Base-by-base conservation (phyloP, 192 early-diverging fungal genomes). In the Backusella mclennaniae region DNA sequence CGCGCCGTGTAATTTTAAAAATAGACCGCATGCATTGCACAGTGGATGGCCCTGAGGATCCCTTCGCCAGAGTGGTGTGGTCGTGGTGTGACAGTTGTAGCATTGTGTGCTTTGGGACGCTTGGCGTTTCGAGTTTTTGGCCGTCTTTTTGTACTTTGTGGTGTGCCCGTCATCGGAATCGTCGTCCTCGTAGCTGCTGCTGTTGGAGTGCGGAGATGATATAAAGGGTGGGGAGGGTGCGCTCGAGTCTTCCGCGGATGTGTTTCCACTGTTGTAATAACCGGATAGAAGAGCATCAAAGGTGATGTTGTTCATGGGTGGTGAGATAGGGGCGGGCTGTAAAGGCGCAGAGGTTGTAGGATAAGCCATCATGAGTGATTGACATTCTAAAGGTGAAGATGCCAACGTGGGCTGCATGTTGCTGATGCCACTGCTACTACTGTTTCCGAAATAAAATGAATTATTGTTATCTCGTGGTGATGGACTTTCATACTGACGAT, bases 21-120 rank as follows among this genome's bases (percentile, higher is more conserved):
- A 99, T 67, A 99, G 83, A 6, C 98, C 98, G 78, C 98, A 99
- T 0, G 97, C 97, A 70, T 99, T 99, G 79, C 98, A 99, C 7
- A 99, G 90, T 6, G 95, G 91, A 38, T 94, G 92, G 35, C 97
- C 98, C 44, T 92, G 87, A 6, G 92, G 90, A 80, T 97, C 92
- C 29, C 96, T 84, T 7, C 98, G 90, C 98, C 98, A 99, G 23
- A 99, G 87, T 6, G 96, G 93, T 0, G 98, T 99, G 26, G 92
- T 93, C 31, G 92, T 96, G 0, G 80, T 82, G 1, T 42, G 31
- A 35, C 80, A 82, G 38, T 82, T 82, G 23, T 73, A 71, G 53
- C 80, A 82, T 31, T 49, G 19, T 1, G 80, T 82, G 12, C 33
- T 0, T 42, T 35, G 0, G 1, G 29, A 35, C 5, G 17, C 15